Evolutionary conservation across 202 grass and related monocot genomes (phyloP).

Genomic region (Panicum hallii): DNA sequence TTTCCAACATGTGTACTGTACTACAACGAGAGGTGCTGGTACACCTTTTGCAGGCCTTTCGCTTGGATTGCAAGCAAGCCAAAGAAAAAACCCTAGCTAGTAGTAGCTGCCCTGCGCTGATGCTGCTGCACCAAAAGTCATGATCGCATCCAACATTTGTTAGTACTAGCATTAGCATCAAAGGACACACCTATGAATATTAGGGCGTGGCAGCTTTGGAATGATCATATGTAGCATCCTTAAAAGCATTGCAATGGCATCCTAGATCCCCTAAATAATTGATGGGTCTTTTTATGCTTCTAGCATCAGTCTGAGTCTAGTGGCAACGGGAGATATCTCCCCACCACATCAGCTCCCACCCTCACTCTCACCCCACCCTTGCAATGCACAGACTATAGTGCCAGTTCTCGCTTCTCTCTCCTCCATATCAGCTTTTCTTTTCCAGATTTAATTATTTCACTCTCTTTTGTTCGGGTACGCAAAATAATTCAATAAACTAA

Average conservation of each 20-base stretch:
- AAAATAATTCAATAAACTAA: no score
- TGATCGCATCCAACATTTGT: conserved; percentile 46
- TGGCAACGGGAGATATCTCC: no score
- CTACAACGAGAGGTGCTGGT: conserved; percentile 22
- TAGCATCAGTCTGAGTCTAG: no score
- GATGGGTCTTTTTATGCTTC: conserved; percentile 21
- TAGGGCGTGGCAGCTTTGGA: conserved; percentile 39
- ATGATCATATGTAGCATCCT: conserved; percentile 40
- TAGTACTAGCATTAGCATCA: conserved; percentile 10
- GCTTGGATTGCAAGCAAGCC: conserved; percentile 52
- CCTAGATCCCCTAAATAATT: not conserved
- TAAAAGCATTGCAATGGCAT: conserved; percentile 46
- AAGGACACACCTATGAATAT: conserved; percentile 12
- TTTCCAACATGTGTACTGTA: conserved; percentile 43
- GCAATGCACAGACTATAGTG: no score
- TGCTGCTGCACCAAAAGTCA: conserved; percentile 32
- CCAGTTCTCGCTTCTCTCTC: no score
- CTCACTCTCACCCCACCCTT: no score
- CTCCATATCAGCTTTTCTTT: no score
- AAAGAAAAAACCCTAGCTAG: conserved; percentile 2
- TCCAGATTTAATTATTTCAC: no score
- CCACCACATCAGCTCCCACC: no score
- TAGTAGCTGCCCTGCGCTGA: not conserved
- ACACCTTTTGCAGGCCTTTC: conserved; percentile 25
- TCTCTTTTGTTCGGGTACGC: no score